These are phyloP conservation scores for Diacronema lutheri DNA, from an alignment of 78 protist species.

Conservation along the genomic window DNA sequence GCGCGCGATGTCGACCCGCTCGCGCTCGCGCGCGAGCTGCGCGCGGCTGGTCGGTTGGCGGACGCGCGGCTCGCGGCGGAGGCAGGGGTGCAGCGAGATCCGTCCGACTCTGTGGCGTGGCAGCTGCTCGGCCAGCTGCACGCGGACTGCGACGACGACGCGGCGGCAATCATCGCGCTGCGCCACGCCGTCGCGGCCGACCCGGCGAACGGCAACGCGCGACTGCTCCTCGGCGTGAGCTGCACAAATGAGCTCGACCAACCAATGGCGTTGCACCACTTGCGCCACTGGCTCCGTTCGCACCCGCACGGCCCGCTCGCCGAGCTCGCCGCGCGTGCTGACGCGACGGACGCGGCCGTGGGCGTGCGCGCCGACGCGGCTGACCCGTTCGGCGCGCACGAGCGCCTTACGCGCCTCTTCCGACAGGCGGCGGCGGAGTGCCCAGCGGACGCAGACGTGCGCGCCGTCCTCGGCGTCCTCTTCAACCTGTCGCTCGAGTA, in stretches of 20 bases:
- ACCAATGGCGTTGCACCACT: neutral
- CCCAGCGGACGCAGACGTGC: neutral
- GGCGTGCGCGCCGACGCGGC: no score
- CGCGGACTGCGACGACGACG: slow-evolving; percentile 12
- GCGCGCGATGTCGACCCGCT: neutral
- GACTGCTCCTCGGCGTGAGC: neutral
- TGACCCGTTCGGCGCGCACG: no score
- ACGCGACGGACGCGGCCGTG: no score
- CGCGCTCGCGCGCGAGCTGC: neutral
- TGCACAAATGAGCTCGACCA: slow-evolving; percentile 3
- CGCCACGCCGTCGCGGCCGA: neutral
- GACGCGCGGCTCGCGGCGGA: neutral
- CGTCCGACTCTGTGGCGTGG: neutral
- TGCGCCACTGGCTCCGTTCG: neutral
- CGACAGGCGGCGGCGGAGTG: no score
- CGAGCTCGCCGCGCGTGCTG: no score
- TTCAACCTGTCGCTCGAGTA: neutral
- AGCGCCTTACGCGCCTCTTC: no score
- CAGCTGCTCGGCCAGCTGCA: neutral
- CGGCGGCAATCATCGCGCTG: neutral
- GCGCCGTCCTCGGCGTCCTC: neutral
- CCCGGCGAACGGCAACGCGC: neutral
- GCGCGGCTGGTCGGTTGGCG: neutral
- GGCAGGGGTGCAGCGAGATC: neutral
- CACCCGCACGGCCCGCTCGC: neutral